Percentiles rank a stretch among this genome's conserved stretches.
These are phyloP conservation scores for Russula lepida DNA, from an alignment of 768 basidiomycete genomes.

Conservation along the genomic window DNA sequence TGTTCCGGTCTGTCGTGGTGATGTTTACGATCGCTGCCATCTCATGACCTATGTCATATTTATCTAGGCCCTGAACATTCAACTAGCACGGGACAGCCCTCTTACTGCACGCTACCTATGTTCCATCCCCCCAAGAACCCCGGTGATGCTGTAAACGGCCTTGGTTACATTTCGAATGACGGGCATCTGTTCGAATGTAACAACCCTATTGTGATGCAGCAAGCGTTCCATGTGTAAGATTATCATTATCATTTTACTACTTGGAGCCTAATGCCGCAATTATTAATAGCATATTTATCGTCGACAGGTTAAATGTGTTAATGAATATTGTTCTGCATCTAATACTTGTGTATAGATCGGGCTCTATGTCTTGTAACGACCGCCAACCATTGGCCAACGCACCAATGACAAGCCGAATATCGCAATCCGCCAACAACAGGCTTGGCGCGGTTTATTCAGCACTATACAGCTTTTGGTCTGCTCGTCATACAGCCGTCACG, in stretches of 20 bases:
- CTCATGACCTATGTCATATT: not conserved
- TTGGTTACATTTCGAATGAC: slow-evolving; percentile 46
- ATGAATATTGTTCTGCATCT: not conserved
- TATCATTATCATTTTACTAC: not conserved
- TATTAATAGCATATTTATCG: slow-evolving; percentile 42
- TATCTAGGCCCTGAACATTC: slow-evolving; percentile 42
- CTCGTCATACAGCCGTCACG: slow-evolving; percentile 36
- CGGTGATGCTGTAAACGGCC: slow-evolving; percentile 25
- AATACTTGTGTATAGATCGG: slow-evolving; percentile 34
- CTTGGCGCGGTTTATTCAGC: slow-evolving; percentile 53
- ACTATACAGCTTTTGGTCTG: slow-evolving; percentile 44
- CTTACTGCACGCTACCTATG: slow-evolving; percentile 45
- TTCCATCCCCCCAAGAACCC: slow-evolving; percentile 38
- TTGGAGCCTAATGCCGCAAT: not conserved
- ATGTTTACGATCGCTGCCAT: too few species aligned
- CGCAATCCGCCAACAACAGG: slow-evolving; percentile 34
- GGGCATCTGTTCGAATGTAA: slow-evolving; percentile 49
- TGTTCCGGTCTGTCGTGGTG: slow-evolving; percentile 33
- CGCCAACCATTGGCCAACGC: slow-evolving; percentile 37
- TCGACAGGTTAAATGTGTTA: slow-evolving; percentile 38
- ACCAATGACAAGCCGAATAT: slow-evolving; percentile 34
- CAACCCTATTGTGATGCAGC: slow-evolving; percentile 45
- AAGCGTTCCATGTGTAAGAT: slow-evolving; percentile 53
- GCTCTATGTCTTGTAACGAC: slow-evolving; percentile 40
- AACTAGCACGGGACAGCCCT: slow-evolving; percentile 36